Evolutionary conservation across 441 rosid genomes (phyloP), one percentile per base, ranked within the genome.

Genomic region (Aquilaria agallochum): DNA sequence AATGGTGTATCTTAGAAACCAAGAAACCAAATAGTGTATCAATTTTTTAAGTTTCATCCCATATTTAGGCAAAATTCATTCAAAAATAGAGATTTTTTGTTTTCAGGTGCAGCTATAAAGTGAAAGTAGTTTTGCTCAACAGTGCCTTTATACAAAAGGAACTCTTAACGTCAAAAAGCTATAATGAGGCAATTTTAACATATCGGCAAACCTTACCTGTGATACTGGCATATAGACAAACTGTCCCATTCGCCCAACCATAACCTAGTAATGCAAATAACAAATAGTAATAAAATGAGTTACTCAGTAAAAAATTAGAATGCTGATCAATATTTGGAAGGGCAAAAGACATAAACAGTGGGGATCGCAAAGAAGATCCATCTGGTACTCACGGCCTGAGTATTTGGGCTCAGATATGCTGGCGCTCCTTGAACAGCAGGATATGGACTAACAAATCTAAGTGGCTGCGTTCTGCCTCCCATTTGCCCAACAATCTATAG

Each of bases 241-340:
- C 77, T 86, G 97, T 56, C 90, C 90, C 31, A 81, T 11, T 60
- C 85, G 87, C 64, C 84, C 85, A 71, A 77, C 78, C 90, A 86
- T 69, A 61, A 88, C 86, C 98, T 93, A 71, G 5, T 59, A 64
- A 74, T 63, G 55, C n/a, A 58, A 34, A 60, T 50, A 72, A 53
- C 45, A 40, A 12, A 68, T 60, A 33, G 62, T 34, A 20, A 63
- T 50, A 32, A 51, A 14, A 59, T 13, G 50, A 48, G 58, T 12
- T 36, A 59, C 56, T 47, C 31, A 36, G n/a, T 11, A 33, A 54
- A 31, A 67, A 53, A 31, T 5, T 48, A 11, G 34, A 57, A 31
- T 55, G 12, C 49, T 42, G 42, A 34, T 20, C 60, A 50, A 54
- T 40, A 51, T 58, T 31, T 13, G 31, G 57, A 60, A 55, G 46